Conservation (phyloP, 768 basidiomycete genomes). For the Tylopilus balloui region DNA sequence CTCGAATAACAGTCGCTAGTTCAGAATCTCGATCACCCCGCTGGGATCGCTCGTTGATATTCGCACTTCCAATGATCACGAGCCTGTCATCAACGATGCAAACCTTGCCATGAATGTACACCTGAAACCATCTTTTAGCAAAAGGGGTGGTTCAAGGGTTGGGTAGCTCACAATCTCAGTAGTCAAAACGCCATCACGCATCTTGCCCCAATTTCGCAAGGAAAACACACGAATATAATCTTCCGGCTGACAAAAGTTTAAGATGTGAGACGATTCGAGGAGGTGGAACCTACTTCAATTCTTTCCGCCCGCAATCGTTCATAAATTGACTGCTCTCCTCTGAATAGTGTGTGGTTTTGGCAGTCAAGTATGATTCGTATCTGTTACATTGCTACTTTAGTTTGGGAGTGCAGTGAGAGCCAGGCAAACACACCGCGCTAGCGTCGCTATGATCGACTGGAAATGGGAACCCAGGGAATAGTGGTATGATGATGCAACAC, state of each 20-base stretch:
- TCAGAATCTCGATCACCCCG: slow-evolving; percentile 97
- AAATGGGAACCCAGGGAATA: slow-evolving; percentile 90
- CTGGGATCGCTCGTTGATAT: slow-evolving; percentile 96
- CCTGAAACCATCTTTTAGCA: slow-evolving; percentile 37
- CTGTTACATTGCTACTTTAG: slow-evolving; percentile 34
- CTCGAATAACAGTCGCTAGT: slow-evolving; percentile 85
- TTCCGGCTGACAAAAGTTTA: slow-evolving; percentile 61
- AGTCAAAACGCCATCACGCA: slow-evolving; percentile 75
- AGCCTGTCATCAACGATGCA: slow-evolving; percentile 93
- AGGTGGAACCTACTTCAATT: slow-evolving; percentile 60
- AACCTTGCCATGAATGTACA: slow-evolving; percentile 74
- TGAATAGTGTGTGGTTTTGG: slow-evolving; percentile 82
- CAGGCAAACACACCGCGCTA: slow-evolving; percentile 60
- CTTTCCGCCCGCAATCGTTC: slow-evolving; percentile 77
- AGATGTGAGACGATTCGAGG: background rate
- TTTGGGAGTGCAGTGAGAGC: background rate
- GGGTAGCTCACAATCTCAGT: slow-evolving; percentile 71
- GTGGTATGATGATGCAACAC: slow-evolving; percentile 88
- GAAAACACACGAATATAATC: slow-evolving; percentile 91
- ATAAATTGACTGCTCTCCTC: slow-evolving; percentile 92
- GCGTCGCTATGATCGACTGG: slow-evolving; percentile 92
- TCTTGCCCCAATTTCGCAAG: slow-evolving; percentile 89
- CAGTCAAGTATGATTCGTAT: slow-evolving; percentile 94
- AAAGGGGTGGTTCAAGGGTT: background rate
- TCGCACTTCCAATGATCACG: slow-evolving; percentile 93